Base-by-base conservation (phyloP, 768 basidiomycete species). In the Podaxis sp. region DNA sequence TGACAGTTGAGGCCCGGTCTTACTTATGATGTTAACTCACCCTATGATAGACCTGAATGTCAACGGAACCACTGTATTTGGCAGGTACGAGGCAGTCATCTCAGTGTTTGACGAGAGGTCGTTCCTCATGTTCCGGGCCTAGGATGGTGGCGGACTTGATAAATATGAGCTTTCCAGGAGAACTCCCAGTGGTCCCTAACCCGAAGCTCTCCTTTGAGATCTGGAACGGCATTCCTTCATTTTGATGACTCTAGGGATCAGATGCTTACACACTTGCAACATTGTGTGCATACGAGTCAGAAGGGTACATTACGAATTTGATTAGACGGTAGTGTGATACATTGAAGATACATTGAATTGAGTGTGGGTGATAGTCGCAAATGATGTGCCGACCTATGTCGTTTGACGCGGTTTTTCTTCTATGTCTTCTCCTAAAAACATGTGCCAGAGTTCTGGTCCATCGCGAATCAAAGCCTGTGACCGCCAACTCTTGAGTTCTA, bases 361-460 rank as follows among this genome's bases (percentile, higher is more conserved):
- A n/a, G 44, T 24, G 30, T 33, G 11, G 2, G 22, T 39, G 36
- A 52, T n/a, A 19, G 15, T 6, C 17, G n/a, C 19, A 8, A n/a
- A 2, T 13, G 17, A 46, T n/a, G 7, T 19, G n/a, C 2, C 9
- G 44, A 36, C 28, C 57, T 55, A 63, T 52, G 55, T 40, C 1
- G 22, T 40, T 28, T 56, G 57, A 40, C 57, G 55, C 19, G 44
- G n/a, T 3, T 70, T 66, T 38, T 68, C 61, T 53, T 75, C 67
- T 56, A 73, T 72, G 38, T 77, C 67, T 1, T 65, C 53, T 33
- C 78, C 80, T 17, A 74, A 68, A 38, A 79, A 57, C 80, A 86
- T 85, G 33, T 83, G 80, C 83, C 87, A 89, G 33, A 92, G 79
- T 70, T 92, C 90, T 0, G 90, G 90, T 6, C 88, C 89, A 62